Percentiles rank a stretch among this genome's conserved stretches.
Evolutionary conservation across 192 early-diverging fungal genomes (phyloP).

Genomic region (Spinellus fusiger): DNA sequence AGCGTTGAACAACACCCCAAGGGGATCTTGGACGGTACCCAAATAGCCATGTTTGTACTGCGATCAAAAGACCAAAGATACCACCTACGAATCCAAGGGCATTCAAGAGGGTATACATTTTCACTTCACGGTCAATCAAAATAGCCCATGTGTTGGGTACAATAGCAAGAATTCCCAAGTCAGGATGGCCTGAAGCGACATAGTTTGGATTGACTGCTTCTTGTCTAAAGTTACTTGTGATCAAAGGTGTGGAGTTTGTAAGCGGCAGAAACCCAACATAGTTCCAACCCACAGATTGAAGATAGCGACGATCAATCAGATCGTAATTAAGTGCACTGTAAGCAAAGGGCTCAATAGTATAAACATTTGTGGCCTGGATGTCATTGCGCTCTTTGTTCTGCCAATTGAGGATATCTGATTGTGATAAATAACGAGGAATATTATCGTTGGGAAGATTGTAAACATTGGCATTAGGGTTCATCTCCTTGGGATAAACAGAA

Average conservation of each 20-base stretch:
- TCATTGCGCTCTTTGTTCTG: constrained; percentile 29
- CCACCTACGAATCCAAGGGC: constrained; percentile 33
- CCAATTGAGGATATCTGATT: constrained; percentile 17
- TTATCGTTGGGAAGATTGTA: constrained; percentile 12
- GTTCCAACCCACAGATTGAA: constrained; percentile 31
- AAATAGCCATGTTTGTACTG: constrained; percentile 29
- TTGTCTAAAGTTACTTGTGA: constrained; percentile 21
- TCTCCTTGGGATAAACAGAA: constrained; percentile 25
- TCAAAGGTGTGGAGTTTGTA: constrained; percentile 25
- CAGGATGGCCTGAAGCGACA: constrained; percentile 8
- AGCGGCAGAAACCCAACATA: constrained; percentile 33
- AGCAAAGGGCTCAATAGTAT: constrained; percentile 22
- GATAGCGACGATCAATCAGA: constrained; percentile 22
- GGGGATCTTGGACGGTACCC: constrained; percentile 29
- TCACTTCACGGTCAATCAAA: constrained; percentile 19
- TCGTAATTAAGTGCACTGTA: constrained; percentile 24
- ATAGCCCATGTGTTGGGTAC: constrained; percentile 9
- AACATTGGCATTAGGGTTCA: constrained; percentile 26
- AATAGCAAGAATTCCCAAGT: constrained; percentile 22
- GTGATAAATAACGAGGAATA: constrained; percentile 5
- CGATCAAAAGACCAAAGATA: constrained; percentile 29
- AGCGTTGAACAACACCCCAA: constrained; percentile 32
- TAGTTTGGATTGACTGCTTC: constrained; percentile 27
- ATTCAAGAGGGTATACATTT: constrained; percentile 28
- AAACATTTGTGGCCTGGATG: constrained; percentile 20